phyloP scores from a whole-genome alignment of 495 filamentous ascomycete genomes.

The Penicillium cinerascens region DNA sequence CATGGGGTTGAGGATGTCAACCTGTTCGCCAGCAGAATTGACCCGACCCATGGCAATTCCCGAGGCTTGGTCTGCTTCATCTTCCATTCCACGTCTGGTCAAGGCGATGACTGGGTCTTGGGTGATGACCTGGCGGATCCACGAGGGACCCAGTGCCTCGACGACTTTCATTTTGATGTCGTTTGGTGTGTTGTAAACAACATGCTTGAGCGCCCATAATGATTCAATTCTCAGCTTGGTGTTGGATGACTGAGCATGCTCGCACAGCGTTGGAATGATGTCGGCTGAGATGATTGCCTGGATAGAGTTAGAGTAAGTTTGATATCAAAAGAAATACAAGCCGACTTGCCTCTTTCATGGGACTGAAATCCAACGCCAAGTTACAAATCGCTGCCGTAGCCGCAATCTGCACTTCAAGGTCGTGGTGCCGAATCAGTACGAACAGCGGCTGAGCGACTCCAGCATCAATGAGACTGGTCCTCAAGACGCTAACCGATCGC shows the following conservation, averaged over 20 bases:
- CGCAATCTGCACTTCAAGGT: constrained; percentile 79
- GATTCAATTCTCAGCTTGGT: constrained; percentile 71
- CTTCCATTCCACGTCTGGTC: constrained; percentile 33
- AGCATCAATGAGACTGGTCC: constrained; percentile 84
- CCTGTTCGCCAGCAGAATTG: constrained; percentile 63
- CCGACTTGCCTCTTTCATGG: constrained; percentile 74
- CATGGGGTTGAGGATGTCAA: constrained; percentile 61
- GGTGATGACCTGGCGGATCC: constrained; percentile 73
- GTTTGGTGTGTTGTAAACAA: constrained; percentile 64
- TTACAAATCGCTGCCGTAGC: constrained; percentile 82
- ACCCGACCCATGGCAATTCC: constrained; percentile 55
- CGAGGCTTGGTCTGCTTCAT: constrained; percentile 34
- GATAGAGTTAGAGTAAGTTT: constrained; percentile 14
- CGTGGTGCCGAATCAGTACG: constrained; percentile 66
- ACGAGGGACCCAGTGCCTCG: constrained; percentile 70
- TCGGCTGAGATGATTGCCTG: constrained; percentile 72
- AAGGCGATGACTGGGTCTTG: constrained; percentile 37
- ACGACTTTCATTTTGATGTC: constrained; percentile 71
- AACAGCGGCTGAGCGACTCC: constrained; percentile 78
- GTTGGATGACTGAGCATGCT: constrained; percentile 76
- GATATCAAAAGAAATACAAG: background rate
- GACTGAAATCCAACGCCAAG: constrained; percentile 78
- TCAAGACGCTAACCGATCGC: constrained; percentile 74
- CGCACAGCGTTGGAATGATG: constrained; percentile 73
- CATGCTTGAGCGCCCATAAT: constrained; percentile 89